Evolutionary conservation across 1,284 basidiomycete genomes (phyloP), one percentile per base, ranked within the genome.

Genomic region (Leccinum pachyderme): DNA sequence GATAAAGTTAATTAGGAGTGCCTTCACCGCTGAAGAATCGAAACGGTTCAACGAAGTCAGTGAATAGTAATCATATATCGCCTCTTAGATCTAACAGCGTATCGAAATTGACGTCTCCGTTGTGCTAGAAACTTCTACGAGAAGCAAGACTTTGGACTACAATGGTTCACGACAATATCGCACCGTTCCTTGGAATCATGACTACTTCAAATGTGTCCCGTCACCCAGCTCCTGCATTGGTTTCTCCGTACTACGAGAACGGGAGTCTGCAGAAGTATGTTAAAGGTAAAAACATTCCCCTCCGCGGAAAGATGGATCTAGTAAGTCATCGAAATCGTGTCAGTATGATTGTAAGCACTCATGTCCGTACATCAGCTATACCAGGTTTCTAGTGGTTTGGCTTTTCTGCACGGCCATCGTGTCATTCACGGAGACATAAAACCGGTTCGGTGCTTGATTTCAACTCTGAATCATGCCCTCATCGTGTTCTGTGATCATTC

Each of bases 371-470:
- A 43, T 12, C 32, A 68, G 69, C 15, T 59, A 15, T 69, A 52
- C 46, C 54, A 68, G 28, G 11, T 64, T 45, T 43, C 65, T 5
- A 58, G 35, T 44, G 69, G 70, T 24, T 25, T 71, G 12, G 54
- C 54, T 29, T 68, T 66, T 46, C 46, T 68, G 39, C 67, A 68
- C 47, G 27, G 11, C 12, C 39, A 22, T 28, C 56, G 18, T 8
- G 37, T 68, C 9, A 33, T 72, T 33, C 67, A 68, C 8, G 68
- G 65, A 15, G 70, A 70, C 25, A 58, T 68, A 22, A 72, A 72
- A 58, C 67, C 67, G 7, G 68, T 69, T 47, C 43, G 67, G 37
- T 12, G 13, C 52, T 45, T 11, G 8, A 32, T 18, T n/a, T 39
- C 35, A 22, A 33, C 4, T 7, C 12, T 54, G 15, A 28, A 41